These are phyloP conservation scores for Syncephalastrum sp. DNA, from an alignment of 371 early-diverging fungal species.

Conservation along the genomic window DNA sequence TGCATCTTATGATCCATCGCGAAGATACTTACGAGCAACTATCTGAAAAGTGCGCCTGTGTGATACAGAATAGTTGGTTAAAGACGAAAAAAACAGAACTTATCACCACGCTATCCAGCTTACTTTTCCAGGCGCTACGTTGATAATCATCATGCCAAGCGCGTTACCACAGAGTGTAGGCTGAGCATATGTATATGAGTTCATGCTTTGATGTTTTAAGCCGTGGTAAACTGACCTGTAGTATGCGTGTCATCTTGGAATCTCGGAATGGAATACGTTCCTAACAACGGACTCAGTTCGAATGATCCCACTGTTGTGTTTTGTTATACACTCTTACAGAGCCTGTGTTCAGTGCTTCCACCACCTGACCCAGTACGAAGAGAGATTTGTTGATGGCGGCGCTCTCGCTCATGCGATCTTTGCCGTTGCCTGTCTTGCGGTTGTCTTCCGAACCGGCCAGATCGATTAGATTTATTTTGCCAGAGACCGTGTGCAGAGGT, in stretches of 20 bases:
- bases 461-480: constrained; percentile 67
- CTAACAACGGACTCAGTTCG: constrained; percentile 4
- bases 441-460: constrained; percentile 82
- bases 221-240: constrained; percentile 42
- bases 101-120: constrained; percentile 8
- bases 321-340: constrained; percentile 25
- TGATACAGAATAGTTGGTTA: neutral
- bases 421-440: constrained; percentile 65
- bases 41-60: constrained; percentile 40
- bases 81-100: neutral
- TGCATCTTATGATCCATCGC: neutral
- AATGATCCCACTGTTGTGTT: too few species aligned
- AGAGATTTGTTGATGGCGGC: constrained; percentile 74
- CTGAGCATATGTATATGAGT: constrained; percentile 7
- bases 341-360: constrained; percentile 64
- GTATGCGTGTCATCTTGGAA: constrained; percentile 73
- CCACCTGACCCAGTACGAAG: constrained; percentile 73
- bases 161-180: constrained; percentile 66
- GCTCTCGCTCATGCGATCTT: constrained; percentile 64
- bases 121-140: constrained; percentile 57
- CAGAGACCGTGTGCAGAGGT: constrained; percentile 20
- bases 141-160: constrained; percentile 65
- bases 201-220: too few species aligned
- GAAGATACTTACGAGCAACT: constrained; percentile 40
- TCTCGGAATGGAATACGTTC: constrained; percentile 71